phyloP scores from a whole-genome alignment of 2,329 filamentous ascomycete species.

The Myriangium duriaei region DNA sequence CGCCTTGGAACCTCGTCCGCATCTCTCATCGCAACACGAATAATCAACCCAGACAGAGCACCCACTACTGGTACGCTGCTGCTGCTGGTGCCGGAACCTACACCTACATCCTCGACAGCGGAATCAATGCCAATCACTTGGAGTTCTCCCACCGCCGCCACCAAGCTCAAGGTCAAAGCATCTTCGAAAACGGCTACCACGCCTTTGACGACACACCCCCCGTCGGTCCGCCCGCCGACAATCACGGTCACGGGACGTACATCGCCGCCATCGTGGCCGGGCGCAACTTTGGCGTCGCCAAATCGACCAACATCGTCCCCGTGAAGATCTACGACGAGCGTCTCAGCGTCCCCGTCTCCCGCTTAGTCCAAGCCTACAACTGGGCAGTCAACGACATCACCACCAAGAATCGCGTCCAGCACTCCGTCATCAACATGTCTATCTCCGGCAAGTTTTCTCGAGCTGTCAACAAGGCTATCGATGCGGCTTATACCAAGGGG shows the following conservation, averaged over 20 bases:
- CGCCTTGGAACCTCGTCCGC: conserved; percentile 15
- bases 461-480: conserved; percentile 40
- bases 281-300: conserved; percentile 49
- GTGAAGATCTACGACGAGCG: conserved; percentile 43
- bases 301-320: conserved; percentile 41
- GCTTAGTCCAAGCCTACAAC: conserved; percentile 49
- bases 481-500: conserved; percentile 33
- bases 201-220: conserved; percentile 15
- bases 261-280: conserved; percentile 51
- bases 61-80: conserved; percentile 12
- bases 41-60: conserved; percentile 7
- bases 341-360: conserved; percentile 36
- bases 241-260: conserved; percentile 53
- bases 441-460: conserved; percentile 36
- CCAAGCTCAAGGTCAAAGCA: conserved; percentile 23
- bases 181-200: conserved; percentile 24
- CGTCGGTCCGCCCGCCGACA: conserved; percentile 27
- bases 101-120: conserved; percentile 29
- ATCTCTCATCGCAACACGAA: conserved; percentile 12
- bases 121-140: no score
- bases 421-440: conserved; percentile 45
- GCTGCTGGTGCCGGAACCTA: conserved; percentile 22
- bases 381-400: conserved; percentile 30
- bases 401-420: conserved; percentile 13
- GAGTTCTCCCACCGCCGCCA: no score